Base-by-base conservation (phyloP, 805 yeast genomes). In the Metschnikowia corniflorae region DNA sequence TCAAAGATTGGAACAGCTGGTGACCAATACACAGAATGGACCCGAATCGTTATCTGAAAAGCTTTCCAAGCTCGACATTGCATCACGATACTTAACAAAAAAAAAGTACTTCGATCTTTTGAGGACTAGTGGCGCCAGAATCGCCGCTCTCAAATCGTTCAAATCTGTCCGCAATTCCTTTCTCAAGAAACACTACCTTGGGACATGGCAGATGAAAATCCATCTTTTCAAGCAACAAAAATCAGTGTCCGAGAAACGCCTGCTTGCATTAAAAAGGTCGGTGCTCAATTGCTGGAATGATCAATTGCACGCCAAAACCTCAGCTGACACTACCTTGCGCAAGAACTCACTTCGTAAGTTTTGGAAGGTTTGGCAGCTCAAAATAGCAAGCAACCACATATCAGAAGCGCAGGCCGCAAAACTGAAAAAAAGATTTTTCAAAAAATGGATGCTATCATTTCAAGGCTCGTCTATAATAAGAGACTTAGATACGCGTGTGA, bases 351-450 rank as follows among this genome's bases (percentile, higher is more conserved):
- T 40, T 16, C 6, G 20, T 10, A 36, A 26, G 7, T 25, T 9
- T 29, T 36, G 35, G 31, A 29, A 25, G n/a, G 5, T 18, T 1
- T 58, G 62, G 61, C 29, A 26, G n/a, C 16, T 32, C 3, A 27
- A 35, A 5, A 18, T 38, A 24, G 40, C 40, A 4, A 34, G 29
- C 25, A 10, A 7, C 8, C 26, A 19, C 6, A 16, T 32, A 5
- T 13, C 13, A 3, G 7, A 16, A 6, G n/a, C 6, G 26, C 28
- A 21, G 14, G 37, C 12, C 26, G 10, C n/a, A 43, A 36, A 15
- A 31, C 47, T 24, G 14, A 7, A 6, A 15, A 17, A 15, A 7
- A 19, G n/a, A 6, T 24, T 1, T n/a, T 24, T 37, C 12, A 32
- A 19, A 16, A 28, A 12, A 7, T 37, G 41, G 41, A 23, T 16